Conservation (phyloP, 2,329 filamentous ascomycete species). For the Cryphonectria japonica region DNA sequence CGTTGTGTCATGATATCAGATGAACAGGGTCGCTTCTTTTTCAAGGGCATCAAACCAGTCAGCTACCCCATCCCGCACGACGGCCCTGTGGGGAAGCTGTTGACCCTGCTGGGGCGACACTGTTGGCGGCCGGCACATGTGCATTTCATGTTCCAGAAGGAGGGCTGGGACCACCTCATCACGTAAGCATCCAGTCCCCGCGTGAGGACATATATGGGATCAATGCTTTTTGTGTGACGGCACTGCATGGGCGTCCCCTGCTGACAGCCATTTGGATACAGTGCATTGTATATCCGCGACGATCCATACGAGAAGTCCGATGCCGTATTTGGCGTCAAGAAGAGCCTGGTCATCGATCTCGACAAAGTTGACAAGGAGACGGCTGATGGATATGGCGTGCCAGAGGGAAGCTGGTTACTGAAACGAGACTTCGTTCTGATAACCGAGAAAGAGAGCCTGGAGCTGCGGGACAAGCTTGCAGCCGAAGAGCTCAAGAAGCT, state of each 20-base stretch:
- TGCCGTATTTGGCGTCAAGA: conserved; percentile 85
- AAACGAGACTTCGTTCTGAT: conserved; percentile 80
- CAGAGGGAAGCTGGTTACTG: conserved; percentile 65
- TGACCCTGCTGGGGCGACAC: conserved; percentile 71
- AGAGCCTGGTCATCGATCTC: conserved; percentile 72
- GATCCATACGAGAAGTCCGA: conserved; percentile 84
- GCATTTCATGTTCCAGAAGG: conserved; percentile 88
- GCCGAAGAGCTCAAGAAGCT: conserved; percentile 68
- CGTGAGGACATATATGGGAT: not conserved
- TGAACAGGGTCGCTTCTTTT: conserved; percentile 77
- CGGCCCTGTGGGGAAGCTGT: conserved; percentile 76
- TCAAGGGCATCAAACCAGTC: conserved; percentile 82
- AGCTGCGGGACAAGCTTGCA: conserved; percentile 67
- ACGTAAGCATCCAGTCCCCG: conserved; percentile 63
- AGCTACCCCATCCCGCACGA: conserved; percentile 85
- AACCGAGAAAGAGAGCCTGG: conserved; percentile 68
- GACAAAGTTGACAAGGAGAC: conserved; percentile 55
- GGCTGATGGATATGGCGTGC: conserved; percentile 64
- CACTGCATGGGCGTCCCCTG: not conserved
- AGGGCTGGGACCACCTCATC: conserved; percentile 77
- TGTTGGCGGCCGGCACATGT: conserved; percentile 77
- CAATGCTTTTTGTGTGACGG: not conserved
- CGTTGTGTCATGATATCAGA: conserved; percentile 69
- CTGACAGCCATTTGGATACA: conserved; percentile 39
- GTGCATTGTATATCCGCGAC: conserved; percentile 75